A percentile compares a stretch with the other conserved stretches of the same genome.
phyloP scores from a whole-genome alignment of 257 asterid species.

The Solanum ossicruentum region DNA sequence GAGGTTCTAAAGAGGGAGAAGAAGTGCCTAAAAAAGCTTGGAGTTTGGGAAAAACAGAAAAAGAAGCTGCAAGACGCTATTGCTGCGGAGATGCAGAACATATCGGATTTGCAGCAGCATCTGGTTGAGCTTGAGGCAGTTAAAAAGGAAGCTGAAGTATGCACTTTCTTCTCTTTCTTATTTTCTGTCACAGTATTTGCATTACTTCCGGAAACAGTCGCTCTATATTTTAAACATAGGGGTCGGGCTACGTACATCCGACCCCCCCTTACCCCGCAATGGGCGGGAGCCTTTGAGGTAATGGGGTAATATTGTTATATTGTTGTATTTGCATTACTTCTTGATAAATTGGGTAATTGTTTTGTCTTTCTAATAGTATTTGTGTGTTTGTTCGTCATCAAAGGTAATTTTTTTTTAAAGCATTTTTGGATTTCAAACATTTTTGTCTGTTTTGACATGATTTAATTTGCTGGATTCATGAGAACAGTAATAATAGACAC shows the following conservation, averaged over 20 bases:
- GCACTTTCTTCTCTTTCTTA: not conserved
- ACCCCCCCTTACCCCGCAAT: too few species aligned
- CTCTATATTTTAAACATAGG: too few species aligned
- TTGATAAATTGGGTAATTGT: not conserved
- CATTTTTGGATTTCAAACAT: not conserved
- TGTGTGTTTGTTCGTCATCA: not conserved
- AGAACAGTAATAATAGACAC: not conserved
- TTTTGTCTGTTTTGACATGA: not conserved
- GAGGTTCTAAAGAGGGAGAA: too few species aligned
- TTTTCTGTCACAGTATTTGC: not conserved
- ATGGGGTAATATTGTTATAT: too few species aligned
- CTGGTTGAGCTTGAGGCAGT: conserved; percentile 41
- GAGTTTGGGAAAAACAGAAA: too few species aligned
- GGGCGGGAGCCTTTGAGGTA: too few species aligned
- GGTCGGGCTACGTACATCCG: too few species aligned
- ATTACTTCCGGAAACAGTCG: too few species aligned
- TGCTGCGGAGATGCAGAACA: conserved; percentile 44
- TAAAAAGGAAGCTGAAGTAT: conserved; percentile 60
- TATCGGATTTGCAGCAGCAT: conserved; percentile 41
- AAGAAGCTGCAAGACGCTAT: conserved; percentile 71
- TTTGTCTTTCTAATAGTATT: not conserved
- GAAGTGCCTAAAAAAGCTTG: too few species aligned
- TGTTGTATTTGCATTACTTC: not conserved
- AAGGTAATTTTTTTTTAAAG: not conserved
- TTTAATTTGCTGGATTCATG: not conserved